These are phyloP conservation scores for Bruguiera hainesii DNA, from an alignment of 441 rosid genomes.

Conservation along the genomic window DNA sequence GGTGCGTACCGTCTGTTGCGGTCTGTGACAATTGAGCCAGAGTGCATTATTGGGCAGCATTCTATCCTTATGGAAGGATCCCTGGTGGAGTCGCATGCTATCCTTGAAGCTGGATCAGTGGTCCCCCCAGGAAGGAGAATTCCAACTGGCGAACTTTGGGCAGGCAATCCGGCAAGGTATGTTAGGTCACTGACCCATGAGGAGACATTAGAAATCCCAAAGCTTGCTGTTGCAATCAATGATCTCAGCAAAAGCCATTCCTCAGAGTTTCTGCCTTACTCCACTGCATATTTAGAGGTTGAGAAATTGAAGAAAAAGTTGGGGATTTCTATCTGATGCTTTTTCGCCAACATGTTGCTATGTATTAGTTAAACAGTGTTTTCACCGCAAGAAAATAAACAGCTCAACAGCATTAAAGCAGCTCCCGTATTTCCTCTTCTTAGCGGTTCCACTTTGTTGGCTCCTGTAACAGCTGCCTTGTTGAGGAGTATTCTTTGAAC, in stretches of 20 bases:
- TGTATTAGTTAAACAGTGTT: constrained; percentile 28
- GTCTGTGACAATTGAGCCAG: constrained; percentile 95
- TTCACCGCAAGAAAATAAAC: constrained; percentile 51
- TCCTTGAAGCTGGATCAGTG: constrained; percentile 98
- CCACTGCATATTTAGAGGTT: constrained; percentile 87
- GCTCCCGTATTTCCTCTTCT: constrained; percentile 25
- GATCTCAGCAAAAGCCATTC: constrained; percentile 78
- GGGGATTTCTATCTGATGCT: constrained; percentile 58
- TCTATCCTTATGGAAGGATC: constrained; percentile 99
- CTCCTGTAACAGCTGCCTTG: constrained; percentile 23
- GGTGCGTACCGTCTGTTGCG: constrained; percentile 87
- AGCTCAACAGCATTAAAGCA: constrained; percentile 41
- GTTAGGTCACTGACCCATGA: constrained; percentile 82
- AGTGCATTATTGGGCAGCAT: constrained; percentile 94
- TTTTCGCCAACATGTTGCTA: constrained; percentile 15
- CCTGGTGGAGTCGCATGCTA: constrained; percentile 82
- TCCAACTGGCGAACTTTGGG: constrained; percentile 97
- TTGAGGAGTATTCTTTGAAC: no score
- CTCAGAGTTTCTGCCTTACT: constrained; percentile 90
- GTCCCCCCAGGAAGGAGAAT: constrained; percentile 96
- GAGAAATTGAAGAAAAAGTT: constrained; percentile 83
- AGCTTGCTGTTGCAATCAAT: constrained; percentile 91
- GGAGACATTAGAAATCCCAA: constrained; percentile 88
- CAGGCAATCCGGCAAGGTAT: constrained; percentile 95
- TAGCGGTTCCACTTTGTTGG: constrained; percentile 28